Base-by-base conservation (phyloP, 768 basidiomycete species). In the Pisolithus orientalis region DNA sequence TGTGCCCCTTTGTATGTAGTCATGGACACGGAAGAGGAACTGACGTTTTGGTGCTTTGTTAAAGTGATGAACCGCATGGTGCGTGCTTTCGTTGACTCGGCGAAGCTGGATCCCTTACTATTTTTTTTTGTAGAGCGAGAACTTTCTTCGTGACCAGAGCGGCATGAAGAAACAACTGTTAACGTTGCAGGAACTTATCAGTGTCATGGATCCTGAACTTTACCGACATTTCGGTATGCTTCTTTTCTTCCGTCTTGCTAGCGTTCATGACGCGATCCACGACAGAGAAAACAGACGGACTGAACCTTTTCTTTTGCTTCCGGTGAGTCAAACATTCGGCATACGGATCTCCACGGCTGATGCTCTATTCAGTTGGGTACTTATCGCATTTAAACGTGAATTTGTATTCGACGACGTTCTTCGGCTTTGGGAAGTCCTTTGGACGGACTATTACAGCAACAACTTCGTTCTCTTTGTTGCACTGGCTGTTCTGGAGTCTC, bases 271-370 rank as follows among this genome's bases (percentile, higher is more conserved):
- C 32, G 27, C 11, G 25, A 40, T 14, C 24, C 13, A 13, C 28
- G 54, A 76, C 76, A 92, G 83, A 98, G 80, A 83, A 89, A 64
- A 79, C 84, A 1, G 94, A 94, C 55, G 86, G 82, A 1, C 75
- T 98, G 55, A 97, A 98, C 68, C 68, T 98, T 28, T 98, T 98
- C 76, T 97, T 97, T 76, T 97, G 94, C 69, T 99, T 97, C 81
- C 83, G 95, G 82, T 94, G 74, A 61, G 80, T 65, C 17, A 44
- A n/a, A 29, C 44, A 14, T 6, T 8, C 25, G 17, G 31, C 21
- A 44, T 14, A 25, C 32, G 11, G 29, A 39, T 21, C 57, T 31
- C 62, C 25, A 3, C 37, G 25, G 43, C 39, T 50, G 17, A 9
- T 48, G 50, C 28, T 21, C 25, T n/a, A 24, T 27, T 34, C 54